A percentile compares a stretch with the other conserved stretches of the same genome.
Evolutionary conservation across 2,329 filamentous ascomycete genomes (phyloP).

Genomic region (Ophiostoma perfectum): DNA sequence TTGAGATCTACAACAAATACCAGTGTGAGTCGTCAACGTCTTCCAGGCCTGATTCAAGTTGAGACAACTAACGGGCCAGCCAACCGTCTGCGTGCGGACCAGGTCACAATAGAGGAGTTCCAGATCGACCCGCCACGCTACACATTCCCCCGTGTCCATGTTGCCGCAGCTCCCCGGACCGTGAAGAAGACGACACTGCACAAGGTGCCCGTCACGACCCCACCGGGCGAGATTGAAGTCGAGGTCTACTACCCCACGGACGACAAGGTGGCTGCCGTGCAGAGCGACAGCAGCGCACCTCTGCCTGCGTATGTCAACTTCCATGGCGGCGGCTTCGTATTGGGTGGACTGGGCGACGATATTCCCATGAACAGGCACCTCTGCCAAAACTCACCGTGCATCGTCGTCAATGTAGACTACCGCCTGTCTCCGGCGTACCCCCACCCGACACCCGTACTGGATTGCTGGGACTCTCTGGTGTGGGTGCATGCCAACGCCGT

Average conservation of each 20-base stretch:
- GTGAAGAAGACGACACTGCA: constrained; percentile 9
- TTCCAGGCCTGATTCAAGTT: background rate
- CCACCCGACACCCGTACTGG: constrained; percentile 42
- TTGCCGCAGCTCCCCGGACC: constrained; percentile 2
- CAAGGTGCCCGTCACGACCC: constrained; percentile 15
- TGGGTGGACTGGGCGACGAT: constrained; percentile 22
- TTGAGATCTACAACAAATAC: constrained; percentile 23
- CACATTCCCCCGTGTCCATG: constrained; percentile 17
- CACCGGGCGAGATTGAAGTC: constrained; percentile 18
- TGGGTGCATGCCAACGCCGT: constrained; percentile 35
- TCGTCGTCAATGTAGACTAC: constrained; percentile 39
- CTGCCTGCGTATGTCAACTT: constrained; percentile 23
- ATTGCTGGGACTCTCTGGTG: constrained; percentile 32
- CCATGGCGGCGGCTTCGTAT: constrained; percentile 25
- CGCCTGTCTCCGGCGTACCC: constrained; percentile 46
- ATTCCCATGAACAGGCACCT: constrained; percentile 17
- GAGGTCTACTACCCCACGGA: constrained; percentile 20
- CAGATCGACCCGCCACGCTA: constrained; percentile 17
- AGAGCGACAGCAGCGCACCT: background rate
- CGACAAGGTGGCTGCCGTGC: background rate
- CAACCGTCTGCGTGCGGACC: constrained; percentile 22
- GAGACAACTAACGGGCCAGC: constrained; percentile 15
- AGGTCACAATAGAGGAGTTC: constrained; percentile 21
- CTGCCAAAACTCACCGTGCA: constrained; percentile 12
- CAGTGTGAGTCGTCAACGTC: constrained; percentile 15